Evolutionary conservation across 2,329 filamentous ascomycete species (phyloP), one percentile per base, ranked within the genome.

Genomic region (Coniochaeta pulveracea): DNA sequence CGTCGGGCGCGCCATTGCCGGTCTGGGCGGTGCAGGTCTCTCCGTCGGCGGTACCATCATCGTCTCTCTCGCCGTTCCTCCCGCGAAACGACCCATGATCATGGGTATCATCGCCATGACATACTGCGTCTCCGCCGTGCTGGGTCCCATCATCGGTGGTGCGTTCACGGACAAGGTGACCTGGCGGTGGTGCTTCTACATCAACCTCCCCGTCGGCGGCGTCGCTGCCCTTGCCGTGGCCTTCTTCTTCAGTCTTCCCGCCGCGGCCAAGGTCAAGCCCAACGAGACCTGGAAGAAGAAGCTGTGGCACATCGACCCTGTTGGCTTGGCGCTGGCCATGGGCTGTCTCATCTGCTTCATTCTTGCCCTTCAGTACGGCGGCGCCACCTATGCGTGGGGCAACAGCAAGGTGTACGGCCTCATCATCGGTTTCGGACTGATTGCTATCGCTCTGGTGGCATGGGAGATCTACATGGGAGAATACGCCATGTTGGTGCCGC

Each of bases 401-500:
- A 78, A 72, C 0, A 57, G 70, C 0, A 64, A 61, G 4, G 71
- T 80, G 9, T 55, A 80, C 33, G 74, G 71, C 46, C 62, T 80
- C 14, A 54, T 80, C 35, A 56, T 78, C 2, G 46, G 47, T 34
- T 72, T 78, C 43, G 72, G 72, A 26, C 42, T 59, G 25, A 40
- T 67, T 10, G 56, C 64, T 2, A 55, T 69, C 5, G 50, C 36
- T 10, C 28, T 66, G 45, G 47, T 80, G 22, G 56, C 72, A 42
- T 70, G 69, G 40, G 79, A 85, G 50, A 68, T 66, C 47, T 63
- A 64, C 27, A 46, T 81, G 9, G 77, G 77, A 2, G 60, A 61
- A 33, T 69, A 76, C 43, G 79, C 80, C 0, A 56, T 85, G 11
- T 76, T 84, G 43, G 79, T 78, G 0, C 52, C 80, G 33, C 57